Base-by-base conservation (phyloP, 2,329 filamentous ascomycete species). In the Biscogniauxia marginata region DNA sequence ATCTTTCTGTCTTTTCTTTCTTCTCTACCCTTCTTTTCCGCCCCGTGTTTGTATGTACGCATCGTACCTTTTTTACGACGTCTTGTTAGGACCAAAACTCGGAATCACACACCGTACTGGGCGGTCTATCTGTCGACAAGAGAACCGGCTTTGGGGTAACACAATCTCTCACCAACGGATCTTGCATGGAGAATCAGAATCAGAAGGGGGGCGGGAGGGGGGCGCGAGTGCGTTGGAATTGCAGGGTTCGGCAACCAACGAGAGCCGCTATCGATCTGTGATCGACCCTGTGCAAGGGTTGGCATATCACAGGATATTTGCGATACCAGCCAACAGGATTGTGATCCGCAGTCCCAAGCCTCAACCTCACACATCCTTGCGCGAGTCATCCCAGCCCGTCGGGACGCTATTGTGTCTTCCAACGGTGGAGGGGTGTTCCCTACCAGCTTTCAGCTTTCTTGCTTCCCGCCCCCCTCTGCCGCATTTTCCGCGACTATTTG, bases 371-470 rank as follows among this genome's bases (percentile, higher is more conserved):
- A 22, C 44, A 59, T 63, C 62, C 62, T 57, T 62, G 62, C 59
- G 57, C 62, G 57, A 63, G 62, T 57, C 60, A 64, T 63, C 60
- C 62, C 62, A 64, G 57, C 58, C 56, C 59, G 62, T 63, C 62
- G 62, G 62, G 58, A 61, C 60, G 30, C 52, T 25, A 23, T 46
- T 46, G 19, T 46, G 8, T 39, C 13, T 39, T 39, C 13, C 30
- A 39, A 39, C 24, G 48, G 21, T 50, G 16, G 48, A 50, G 48
- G 48, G 48, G 24, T 50, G 24, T 21, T 30, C 49, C 39, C 49
- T 51, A n/a, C 22, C 45, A 21, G 19, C 21, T 46, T 46, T 46
- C 21, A 21, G 19, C 21, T 46, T 46, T 21, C 9, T 46, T 46
- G 16, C 20, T 6, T 46, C 20, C 21, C 45, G 45, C 21, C 19